A percentile compares a stretch with the other conserved stretches of the same genome.
These are phyloP conservation scores for Leptodontidium sp. DNA, from an alignment of 2,329 filamentous ascomycete species.

Conservation along the genomic window DNA sequence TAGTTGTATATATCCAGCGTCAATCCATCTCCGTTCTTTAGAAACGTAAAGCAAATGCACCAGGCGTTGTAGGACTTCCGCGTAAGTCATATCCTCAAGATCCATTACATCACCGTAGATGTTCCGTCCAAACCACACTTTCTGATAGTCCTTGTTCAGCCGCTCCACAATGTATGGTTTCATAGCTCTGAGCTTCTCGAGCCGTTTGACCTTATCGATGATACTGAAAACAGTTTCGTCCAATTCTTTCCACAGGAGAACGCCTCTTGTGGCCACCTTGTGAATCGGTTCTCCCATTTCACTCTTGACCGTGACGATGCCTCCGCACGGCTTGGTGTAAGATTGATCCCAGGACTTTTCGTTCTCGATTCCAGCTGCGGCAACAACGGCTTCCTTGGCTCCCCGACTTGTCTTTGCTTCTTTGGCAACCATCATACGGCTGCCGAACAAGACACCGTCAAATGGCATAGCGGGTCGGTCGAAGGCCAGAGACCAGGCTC, in stretches of 20 bases:
- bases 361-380: constrained; percentile 84
- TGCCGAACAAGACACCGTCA: constrained; percentile 89
- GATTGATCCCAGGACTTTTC: constrained; percentile 84
- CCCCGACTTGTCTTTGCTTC: constrained; percentile 87
- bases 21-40: constrained; percentile 91
- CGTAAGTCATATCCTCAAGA: constrained; percentile 95
- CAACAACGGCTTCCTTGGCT: constrained; percentile 89
- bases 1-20: constrained; percentile 80
- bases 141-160: constrained; percentile 78
- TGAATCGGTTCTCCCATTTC: constrained; percentile 99
- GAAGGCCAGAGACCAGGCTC: constrained; percentile 83
- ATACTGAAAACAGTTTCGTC: constrained; percentile 98
- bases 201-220: constrained; percentile 77
- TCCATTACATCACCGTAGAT: constrained; percentile 82
- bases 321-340: constrained; percentile 89
- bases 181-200: constrained; percentile 83
- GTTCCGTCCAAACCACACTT: constrained; percentile 95
- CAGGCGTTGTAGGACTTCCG: constrained; percentile 87
- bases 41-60: constrained; percentile 91
- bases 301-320: constrained; percentile 94
- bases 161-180: too few species aligned
- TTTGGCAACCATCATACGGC: constrained; percentile 93
- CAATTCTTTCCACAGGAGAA: constrained; percentile 98
- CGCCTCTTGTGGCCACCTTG: constrained; percentile 97
- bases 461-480: constrained; percentile 94